Evolutionary conservation across 495 filamentous ascomycete species (phyloP).

Genomic region (Cryomyces antarcticus): DNA sequence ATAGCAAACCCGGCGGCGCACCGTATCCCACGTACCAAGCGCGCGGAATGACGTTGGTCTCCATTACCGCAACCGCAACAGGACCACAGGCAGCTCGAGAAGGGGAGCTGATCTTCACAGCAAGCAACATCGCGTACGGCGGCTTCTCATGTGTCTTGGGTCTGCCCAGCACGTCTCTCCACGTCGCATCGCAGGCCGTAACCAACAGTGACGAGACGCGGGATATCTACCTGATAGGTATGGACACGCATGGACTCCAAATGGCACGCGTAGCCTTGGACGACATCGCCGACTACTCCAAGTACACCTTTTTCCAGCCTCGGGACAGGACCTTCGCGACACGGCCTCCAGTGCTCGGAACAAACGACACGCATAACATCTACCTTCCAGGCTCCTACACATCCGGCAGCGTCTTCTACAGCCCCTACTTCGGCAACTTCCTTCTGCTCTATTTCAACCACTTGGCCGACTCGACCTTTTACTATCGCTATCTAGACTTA

Average conservation of each 20-base stretch:
- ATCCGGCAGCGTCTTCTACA: conserved; percentile 16
- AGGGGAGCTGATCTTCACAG: neutral
- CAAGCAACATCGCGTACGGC: neutral
- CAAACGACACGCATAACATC: neutral
- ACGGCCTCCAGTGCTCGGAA: neutral
- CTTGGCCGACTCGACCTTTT: conserved; percentile 16
- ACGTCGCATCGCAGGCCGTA: too few species aligned
- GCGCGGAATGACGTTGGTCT: neutral
- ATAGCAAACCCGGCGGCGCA: neutral
- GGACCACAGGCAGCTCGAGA: neutral
- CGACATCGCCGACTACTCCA: neutral
- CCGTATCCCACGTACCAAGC: neutral
- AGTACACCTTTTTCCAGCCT: neutral
- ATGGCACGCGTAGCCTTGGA: neutral
- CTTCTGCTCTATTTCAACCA: conserved; percentile 18
- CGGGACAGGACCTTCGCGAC: neutral
- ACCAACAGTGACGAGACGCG: neutral
- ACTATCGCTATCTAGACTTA: conserved; percentile 12
- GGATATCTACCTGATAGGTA: neutral
- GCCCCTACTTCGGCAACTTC: conserved; percentile 16
- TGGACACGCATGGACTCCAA: neutral
- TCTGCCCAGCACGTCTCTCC: too few species aligned
- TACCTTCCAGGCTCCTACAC: conserved; percentile 13
- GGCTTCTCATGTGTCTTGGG: neutral
- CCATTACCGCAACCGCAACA: neutral